Evolutionary conservation across 805 yeast genomes (phyloP).

Genomic region (Starmerella floricola): DNA sequence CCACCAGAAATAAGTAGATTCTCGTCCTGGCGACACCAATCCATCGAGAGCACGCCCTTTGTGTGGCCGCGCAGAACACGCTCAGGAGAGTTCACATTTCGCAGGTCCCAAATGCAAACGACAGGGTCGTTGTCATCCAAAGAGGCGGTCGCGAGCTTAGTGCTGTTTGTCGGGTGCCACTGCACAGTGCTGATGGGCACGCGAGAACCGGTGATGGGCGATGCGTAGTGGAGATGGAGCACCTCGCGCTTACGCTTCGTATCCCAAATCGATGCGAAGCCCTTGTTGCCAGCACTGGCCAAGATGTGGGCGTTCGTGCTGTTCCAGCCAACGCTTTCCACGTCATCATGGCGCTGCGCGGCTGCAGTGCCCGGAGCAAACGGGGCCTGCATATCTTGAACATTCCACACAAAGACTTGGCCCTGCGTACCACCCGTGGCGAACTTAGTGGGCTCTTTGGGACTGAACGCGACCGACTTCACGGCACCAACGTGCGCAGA

Average conservation of each 20-base stretch:
- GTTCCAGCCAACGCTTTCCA: slow-evolving; percentile 82
- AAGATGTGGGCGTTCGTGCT: slow-evolving; percentile 68
- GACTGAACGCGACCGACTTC: slow-evolving; percentile 64
- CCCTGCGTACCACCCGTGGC: slow-evolving; percentile 86
- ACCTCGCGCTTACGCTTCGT: slow-evolving; percentile 78
- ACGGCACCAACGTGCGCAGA: slow-evolving; percentile 44
- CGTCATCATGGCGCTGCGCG: slow-evolving; percentile 62
- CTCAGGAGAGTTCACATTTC: slow-evolving; percentile 89
- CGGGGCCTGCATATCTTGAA: slow-evolving; percentile 42
- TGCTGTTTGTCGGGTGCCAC: slow-evolving; percentile 90
- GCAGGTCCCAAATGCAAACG: slow-evolving; percentile 82
- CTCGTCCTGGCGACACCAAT: slow-evolving; percentile 85
- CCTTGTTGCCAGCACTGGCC: slow-evolving; percentile 78
- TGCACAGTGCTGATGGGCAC: slow-evolving; percentile 70
- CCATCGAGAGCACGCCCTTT: slow-evolving; percentile 78
- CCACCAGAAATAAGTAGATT: slow-evolving; percentile 77
- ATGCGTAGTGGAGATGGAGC: slow-evolving; percentile 61
- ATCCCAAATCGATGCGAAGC: slow-evolving; percentile 90
- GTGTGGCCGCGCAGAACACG: slow-evolving; percentile 62
- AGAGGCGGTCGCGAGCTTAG: slow-evolving; percentile 78
- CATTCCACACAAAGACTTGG: slow-evolving; percentile 84
- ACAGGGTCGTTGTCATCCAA: slow-evolving; percentile 62
- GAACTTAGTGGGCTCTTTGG: slow-evolving; percentile 53
- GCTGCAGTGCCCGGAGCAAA: slow-evolving; percentile 64
- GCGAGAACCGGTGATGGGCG: slow-evolving; percentile 33